Evolutionary conservation across 164 flowering plant species (phyloP).

Genomic region (Nymphaea colorata): DNA sequence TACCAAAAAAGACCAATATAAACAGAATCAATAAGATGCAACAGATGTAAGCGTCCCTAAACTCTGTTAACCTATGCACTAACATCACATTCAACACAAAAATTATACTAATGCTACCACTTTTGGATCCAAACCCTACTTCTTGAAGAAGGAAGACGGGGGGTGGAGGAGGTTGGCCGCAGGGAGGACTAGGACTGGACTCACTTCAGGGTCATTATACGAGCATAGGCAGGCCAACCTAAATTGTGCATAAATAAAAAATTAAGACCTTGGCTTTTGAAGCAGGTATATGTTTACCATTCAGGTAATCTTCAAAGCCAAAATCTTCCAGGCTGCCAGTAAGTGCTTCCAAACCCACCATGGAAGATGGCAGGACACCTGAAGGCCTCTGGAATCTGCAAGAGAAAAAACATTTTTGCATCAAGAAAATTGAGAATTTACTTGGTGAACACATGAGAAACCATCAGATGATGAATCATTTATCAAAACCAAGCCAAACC

Average conservation of each 20-base stretch:
- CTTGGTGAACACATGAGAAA: neutral
- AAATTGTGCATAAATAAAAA: neutral
- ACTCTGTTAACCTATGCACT: neutral
- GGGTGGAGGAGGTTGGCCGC: neutral
- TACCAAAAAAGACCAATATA: conserved; percentile 7
- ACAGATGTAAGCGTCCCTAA: neutral
- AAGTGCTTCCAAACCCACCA: conserved; percentile 77
- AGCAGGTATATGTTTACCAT: conserved; percentile 34
- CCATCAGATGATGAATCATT: neutral
- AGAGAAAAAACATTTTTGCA: neutral
- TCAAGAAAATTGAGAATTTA: too few species aligned
- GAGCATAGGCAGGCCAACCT: neutral
- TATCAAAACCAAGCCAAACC: neutral
- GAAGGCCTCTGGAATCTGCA: conserved; percentile 85
- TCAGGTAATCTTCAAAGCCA: conserved; percentile 74
- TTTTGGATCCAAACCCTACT: neutral
- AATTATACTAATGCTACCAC: neutral
- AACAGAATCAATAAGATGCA: neutral
- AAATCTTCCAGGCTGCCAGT: conserved; percentile 76
- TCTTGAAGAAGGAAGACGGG: neutral
- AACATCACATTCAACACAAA: neutral
- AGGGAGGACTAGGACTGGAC: neutral
- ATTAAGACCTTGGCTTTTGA: neutral
- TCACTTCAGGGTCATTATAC: neutral
- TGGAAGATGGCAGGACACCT: conserved; percentile 78